Evolutionary conservation across 352 stramenopile genomes (phyloP).

Genomic region (Phytophthora meadii): DNA sequence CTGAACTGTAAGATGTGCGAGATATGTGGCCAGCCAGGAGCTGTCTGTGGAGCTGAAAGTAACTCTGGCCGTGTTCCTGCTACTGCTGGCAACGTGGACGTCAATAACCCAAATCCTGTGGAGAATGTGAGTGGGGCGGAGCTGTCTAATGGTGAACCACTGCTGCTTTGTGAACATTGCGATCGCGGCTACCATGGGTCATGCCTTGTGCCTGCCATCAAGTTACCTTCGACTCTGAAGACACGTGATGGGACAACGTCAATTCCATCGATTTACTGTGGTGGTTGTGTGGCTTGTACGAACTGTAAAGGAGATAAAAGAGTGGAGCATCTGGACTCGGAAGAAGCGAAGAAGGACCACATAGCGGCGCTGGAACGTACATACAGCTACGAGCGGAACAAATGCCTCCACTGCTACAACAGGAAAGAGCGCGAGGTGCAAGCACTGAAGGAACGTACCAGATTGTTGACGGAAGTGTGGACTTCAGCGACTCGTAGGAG

Average conservation of each 20-base stretch:
- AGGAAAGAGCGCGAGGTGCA: constrained; percentile 59
- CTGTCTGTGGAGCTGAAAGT: constrained; percentile 20
- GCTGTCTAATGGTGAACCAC: constrained; percentile 23
- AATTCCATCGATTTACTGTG: constrained; percentile 59
- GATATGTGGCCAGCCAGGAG: constrained; percentile 78
- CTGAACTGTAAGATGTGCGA: constrained; percentile 97
- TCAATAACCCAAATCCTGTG: constrained; percentile 16
- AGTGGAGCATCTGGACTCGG: constrained; percentile 13
- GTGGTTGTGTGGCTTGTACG: constrained; percentile 68
- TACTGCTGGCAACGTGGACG: constrained; percentile 34
- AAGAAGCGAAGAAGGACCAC: constrained; percentile 36
- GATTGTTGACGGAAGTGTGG: constrained; percentile 70
- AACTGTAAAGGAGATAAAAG: constrained; percentile 46
- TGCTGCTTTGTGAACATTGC: constrained; percentile 56
- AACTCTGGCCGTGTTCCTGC: constrained; percentile 13
- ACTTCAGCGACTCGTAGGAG: constrained; percentile 50
- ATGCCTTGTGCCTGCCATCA: constrained; percentile 56
- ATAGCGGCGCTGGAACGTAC: constrained; percentile 38
- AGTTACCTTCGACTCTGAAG: constrained; percentile 15
- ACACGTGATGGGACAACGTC: constrained; percentile 16
- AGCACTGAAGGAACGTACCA: constrained; percentile 55
- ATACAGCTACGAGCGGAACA: constrained; percentile 69
- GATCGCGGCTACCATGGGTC: constrained; percentile 64
- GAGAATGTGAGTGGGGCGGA: constrained; percentile 6
- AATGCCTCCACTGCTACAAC: constrained; percentile 70